Percentiles rank a stretch among this genome's conserved stretches.
These are phyloP conservation scores for Wickerhamomyces hampshirensis DNA, from an alignment of 805 yeast species.

Conservation along the genomic window DNA sequence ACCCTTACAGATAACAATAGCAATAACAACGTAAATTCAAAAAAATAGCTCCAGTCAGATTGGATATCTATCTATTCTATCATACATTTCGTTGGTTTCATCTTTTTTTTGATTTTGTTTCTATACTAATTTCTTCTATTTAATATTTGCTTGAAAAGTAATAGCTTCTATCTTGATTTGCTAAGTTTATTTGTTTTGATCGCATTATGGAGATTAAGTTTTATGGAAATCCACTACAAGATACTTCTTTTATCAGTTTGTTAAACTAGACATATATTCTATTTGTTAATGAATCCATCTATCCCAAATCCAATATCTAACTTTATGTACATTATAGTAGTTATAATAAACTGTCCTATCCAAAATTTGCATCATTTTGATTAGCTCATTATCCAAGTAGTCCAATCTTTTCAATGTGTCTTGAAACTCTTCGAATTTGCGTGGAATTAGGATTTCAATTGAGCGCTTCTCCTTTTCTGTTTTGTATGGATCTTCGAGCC, in stretches of 20 bases:
- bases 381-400: constrained; percentile 1
- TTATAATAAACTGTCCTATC: neutral
- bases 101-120: no score
- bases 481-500: constrained; percentile 11
- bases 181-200: no score
- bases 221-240: no score
- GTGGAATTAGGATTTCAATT: neutral
- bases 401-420: constrained; percentile 6
- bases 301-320: neutral
- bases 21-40: no score
- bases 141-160: no score
- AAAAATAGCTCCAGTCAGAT: no score
- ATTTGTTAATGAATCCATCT: neutral
- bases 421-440: neutral
- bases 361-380: neutral
- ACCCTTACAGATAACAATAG: constrained; percentile 45
- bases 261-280: neutral
- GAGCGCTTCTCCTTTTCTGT: constrained; percentile 6
- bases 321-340: neutral
- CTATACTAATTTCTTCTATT: no score
- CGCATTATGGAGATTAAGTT: no score
- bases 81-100: no score
- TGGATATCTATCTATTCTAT: no score
- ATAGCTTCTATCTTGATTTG: no score
- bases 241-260: no score